A percentile compares a stretch with the other conserved stretches of the same genome.
Conservation (phyloP, 345 rosid genomes). For the thale cress (Arabidopsis thaliana) region TAIR10.1 NC_003074.8:259501-260000, state of each 20-base stretch:
- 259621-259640: constrained; percentile 50
- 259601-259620: not conserved
- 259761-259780: not conserved
- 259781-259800: not conserved
- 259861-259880: not conserved
- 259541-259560: not conserved
- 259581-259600: not conserved
- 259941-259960: constrained; percentile 31
- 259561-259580: not conserved
- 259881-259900: constrained; percentile 21
- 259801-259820: not conserved
- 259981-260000: constrained; percentile 5
- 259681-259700: constrained; percentile 95
- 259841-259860: not conserved
- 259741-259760: not conserved
- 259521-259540: not conserved
- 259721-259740: not conserved
- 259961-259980: constrained; percentile 42
- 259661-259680: constrained; percentile 95
- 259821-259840: not conserved
- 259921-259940: not conserved
- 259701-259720: constrained; percentile 35
- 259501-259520: constrained; percentile 20
- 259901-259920: constrained; percentile 4
- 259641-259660: constrained; percentile 93